Percentiles rank a stretch among this genome's conserved stretches.
Conservation (phyloP, 225 moss, liverwort and hornwort genomes). For the Pseudoscleropodium purum region DNA sequence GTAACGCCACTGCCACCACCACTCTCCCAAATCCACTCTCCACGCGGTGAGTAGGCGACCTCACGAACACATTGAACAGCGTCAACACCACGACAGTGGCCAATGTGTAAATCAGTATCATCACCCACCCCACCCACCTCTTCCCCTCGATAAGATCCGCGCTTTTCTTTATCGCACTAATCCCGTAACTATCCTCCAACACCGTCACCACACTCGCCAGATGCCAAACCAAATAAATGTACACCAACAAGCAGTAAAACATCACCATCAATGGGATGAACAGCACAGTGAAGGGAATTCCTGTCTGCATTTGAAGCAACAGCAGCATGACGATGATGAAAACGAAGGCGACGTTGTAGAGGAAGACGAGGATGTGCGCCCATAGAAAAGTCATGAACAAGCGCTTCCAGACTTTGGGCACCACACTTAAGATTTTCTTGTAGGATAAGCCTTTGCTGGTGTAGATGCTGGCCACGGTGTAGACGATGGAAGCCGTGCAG, state of each 20-base stretch:
- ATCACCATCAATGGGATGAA: neutral
- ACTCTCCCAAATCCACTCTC: slow-evolving; percentile 32
- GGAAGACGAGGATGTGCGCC: slow-evolving; percentile 47
- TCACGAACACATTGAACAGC: slow-evolving; percentile 33
- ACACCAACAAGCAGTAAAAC: slow-evolving; percentile 25
- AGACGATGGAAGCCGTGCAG: slow-evolving; percentile 72
- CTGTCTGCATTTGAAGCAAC: neutral
- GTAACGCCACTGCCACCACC: slow-evolving; percentile 23
- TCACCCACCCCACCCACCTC: slow-evolving; percentile 22
- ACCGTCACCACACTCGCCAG: slow-evolving; percentile 79
- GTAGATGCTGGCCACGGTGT: slow-evolving; percentile 93
- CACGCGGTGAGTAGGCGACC: neutral
- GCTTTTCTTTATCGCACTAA: slow-evolving; percentile 59
- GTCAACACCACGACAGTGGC: slow-evolving; percentile 16
- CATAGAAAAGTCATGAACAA: slow-evolving; percentile 76
- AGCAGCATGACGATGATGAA: slow-evolving; percentile 15
- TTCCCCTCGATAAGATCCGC: slow-evolving; percentile 74
- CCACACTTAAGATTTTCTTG: slow-evolving; percentile 59
- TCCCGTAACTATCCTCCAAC: slow-evolving; percentile 65
- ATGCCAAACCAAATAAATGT: slow-evolving; percentile 63
- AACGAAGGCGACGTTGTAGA: slow-evolving; percentile 31
- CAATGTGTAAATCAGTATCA: slow-evolving; percentile 33
- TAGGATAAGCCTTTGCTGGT: slow-evolving; percentile 82
- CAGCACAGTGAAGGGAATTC: neutral
- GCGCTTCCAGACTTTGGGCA: slow-evolving; percentile 88